Conservation (phyloP, 768 basidiomycete species). For the Kwoniella sp. region DNA sequence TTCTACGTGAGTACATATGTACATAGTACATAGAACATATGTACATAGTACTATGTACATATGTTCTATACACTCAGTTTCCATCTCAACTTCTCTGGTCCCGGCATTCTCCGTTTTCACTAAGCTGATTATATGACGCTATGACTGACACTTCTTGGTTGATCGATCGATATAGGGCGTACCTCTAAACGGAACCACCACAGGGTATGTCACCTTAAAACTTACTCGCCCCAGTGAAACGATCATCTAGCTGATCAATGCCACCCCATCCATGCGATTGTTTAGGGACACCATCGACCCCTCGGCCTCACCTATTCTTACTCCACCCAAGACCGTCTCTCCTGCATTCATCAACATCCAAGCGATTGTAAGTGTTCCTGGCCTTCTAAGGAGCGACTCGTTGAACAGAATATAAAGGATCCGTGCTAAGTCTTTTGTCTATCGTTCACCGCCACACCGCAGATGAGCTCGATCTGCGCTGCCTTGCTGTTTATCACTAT, state of each 20-base stretch:
- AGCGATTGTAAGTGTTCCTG: constrained; percentile 25
- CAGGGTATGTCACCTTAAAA: background rate
- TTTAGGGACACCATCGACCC: constrained; percentile 1
- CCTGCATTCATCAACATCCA: constrained; percentile 28
- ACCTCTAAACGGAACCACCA: constrained; percentile 7
- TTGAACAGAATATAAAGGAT: no score
- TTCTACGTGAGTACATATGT: constrained; percentile 18
- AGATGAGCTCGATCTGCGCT: constrained; percentile 48
- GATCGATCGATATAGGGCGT: constrained; percentile 7
- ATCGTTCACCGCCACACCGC: no score
- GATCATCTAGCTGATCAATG: no score
- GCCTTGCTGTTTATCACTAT: constrained; percentile 33
- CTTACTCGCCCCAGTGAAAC: background rate
- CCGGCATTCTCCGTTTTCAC: no score
- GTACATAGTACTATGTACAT: background rate
- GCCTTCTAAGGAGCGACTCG: no score
- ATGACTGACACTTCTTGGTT: no score
- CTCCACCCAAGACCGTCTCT: constrained; percentile 7
- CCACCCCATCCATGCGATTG: no score
- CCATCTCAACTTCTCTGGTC: no score
- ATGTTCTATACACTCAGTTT: no score
- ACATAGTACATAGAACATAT: background rate
- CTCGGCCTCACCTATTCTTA: background rate
- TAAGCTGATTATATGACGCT: no score
- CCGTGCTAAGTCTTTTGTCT: no score